Conservation (phyloP, 768 basidiomycete genomes). For the Mrakia frigida region DNA sequence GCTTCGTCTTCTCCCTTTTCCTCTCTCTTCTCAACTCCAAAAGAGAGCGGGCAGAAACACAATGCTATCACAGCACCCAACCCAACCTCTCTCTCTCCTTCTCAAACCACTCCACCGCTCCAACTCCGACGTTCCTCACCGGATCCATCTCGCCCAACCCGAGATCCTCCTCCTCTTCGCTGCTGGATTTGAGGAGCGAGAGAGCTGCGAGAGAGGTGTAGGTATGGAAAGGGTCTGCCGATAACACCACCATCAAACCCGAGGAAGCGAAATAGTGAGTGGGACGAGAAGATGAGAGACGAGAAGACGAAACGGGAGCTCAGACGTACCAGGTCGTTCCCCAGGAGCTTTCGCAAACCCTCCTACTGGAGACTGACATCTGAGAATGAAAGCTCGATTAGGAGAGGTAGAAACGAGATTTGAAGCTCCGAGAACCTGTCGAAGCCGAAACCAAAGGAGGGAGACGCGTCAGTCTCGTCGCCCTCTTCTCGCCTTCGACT, state of each 20-base stretch:
- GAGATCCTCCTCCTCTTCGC: constrained; percentile 48
- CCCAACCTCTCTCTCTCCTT: constrained; percentile 16
- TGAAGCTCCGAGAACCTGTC: constrained; percentile 63
- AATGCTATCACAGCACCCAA: no score
- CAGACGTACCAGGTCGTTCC: constrained; percentile 62
- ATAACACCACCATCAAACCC: no score
- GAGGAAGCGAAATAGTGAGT: not conserved
- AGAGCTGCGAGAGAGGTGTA: constrained; percentile 82
- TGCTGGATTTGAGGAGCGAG: constrained; percentile 52
- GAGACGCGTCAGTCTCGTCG: not conserved
- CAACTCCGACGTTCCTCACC: constrained; percentile 62
- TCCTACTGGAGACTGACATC: constrained; percentile 81
- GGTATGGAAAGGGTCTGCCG: constrained; percentile 94
- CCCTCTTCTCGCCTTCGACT: no score
- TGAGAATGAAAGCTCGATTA: constrained; percentile 60
- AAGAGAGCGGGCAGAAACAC: no score
- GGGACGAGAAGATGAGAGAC: not conserved
- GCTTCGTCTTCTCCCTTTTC: not conserved
- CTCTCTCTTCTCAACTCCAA: no score
- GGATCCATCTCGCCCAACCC: constrained; percentile 60
- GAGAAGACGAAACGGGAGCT: not conserved
- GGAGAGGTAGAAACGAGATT: constrained; percentile 56
- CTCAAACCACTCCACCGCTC: constrained; percentile 62
- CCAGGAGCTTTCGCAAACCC: constrained; percentile 81
- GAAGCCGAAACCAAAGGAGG: constrained; percentile 19